phyloP scores from a whole-genome alignment of 2,329 filamentous ascomycete species.

The Aspergillus puulaauensis region DNA sequence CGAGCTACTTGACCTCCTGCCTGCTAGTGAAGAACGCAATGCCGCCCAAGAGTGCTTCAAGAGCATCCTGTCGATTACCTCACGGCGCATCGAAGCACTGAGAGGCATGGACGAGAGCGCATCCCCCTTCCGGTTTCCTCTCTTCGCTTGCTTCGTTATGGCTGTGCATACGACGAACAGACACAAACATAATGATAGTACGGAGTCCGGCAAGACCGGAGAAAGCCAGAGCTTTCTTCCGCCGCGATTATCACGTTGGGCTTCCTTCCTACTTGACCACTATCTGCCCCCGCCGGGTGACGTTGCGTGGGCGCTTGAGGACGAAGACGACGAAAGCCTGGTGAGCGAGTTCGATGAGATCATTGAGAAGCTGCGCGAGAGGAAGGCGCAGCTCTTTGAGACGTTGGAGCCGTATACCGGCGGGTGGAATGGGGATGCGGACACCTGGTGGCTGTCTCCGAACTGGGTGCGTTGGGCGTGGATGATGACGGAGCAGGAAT shows the following conservation, averaged over 20 bases:
- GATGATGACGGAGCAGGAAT: slow-evolving; percentile 42
- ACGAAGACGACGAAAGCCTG: slow-evolving; percentile 27
- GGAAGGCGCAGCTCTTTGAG: slow-evolving; percentile 13
- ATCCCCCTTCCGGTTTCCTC: slow-evolving; percentile 28
- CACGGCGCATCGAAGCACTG: slow-evolving; percentile 19
- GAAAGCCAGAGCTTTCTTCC: slow-evolving; percentile 22
- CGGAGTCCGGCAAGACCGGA: slow-evolving; percentile 10
- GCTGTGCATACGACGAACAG: slow-evolving; percentile 21
- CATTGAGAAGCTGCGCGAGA: slow-evolving; percentile 18
- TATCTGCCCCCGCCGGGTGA: slow-evolving; percentile 32
- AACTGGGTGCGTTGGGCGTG: slow-evolving; percentile 46
- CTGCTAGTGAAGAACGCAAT: slow-evolving; percentile 24
- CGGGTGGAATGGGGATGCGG: slow-evolving; percentile 21
- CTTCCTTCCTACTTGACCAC: slow-evolving; percentile 34
- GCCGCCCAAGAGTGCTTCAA: slow-evolving; percentile 25
- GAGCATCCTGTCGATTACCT: slow-evolving; percentile 20
- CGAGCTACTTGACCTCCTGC: slow-evolving; percentile 31
- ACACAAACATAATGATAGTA: neutral
- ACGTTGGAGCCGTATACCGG: slow-evolving; percentile 20
- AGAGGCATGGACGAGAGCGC: slow-evolving; percentile 21
- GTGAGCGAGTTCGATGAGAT: slow-evolving; percentile 23
- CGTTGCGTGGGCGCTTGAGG: slow-evolving; percentile 31
- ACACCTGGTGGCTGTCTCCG: slow-evolving; percentile 37
- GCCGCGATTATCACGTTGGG: slow-evolving; percentile 37
- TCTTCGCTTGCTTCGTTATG: slow-evolving; percentile 36